A percentile compares a stretch with the other conserved stretches of the same genome.
Conservation (phyloP, 1,284 basidiomycete species). For the Ganoderma lingzhi region DNA sequence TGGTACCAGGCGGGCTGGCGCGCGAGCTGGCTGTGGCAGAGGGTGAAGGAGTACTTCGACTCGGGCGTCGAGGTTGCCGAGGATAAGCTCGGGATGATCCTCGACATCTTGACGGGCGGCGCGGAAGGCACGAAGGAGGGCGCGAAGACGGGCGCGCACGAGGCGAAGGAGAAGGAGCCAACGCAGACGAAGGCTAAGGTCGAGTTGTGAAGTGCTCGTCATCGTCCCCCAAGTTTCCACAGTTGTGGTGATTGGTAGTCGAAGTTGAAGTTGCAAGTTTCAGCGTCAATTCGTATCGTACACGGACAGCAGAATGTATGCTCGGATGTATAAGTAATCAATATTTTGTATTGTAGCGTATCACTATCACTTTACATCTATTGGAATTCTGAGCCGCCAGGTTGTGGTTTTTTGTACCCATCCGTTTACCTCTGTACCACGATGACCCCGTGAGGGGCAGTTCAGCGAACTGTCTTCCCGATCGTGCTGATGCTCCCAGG, state of each 20-base stretch:
- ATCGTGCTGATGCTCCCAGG: too few species aligned
- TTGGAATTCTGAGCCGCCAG: too few species aligned
- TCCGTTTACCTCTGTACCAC: too few species aligned
- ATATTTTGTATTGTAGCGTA: neutral
- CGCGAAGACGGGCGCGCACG: constrained; percentile 35
- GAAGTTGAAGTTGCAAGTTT: neutral
- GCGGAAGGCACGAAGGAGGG: constrained; percentile 44
- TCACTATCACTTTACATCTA: neutral
- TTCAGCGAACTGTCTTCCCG: too few species aligned
- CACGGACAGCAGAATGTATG: neutral
- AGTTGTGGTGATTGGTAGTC: neutral
- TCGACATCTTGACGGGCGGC: constrained; percentile 55
- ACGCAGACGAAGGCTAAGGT: constrained; percentile 28
- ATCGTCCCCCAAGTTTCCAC: too few species aligned
- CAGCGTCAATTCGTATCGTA: neutral
- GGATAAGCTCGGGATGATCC: constrained; percentile 60
- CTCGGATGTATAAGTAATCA: neutral
- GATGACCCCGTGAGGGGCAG: too few species aligned
- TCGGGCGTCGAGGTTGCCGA: constrained; percentile 72
- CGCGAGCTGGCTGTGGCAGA: constrained; percentile 59
- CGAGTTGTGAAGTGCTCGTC: constrained; percentile 29
- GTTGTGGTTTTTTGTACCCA: too few species aligned
- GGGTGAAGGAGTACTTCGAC: constrained; percentile 68
- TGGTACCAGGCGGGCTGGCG: constrained; percentile 59
- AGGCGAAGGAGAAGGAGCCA: constrained; percentile 32